phyloP scores from a whole-genome alignment of 179 eudicot species.

The Beta corolliflora region DNA sequence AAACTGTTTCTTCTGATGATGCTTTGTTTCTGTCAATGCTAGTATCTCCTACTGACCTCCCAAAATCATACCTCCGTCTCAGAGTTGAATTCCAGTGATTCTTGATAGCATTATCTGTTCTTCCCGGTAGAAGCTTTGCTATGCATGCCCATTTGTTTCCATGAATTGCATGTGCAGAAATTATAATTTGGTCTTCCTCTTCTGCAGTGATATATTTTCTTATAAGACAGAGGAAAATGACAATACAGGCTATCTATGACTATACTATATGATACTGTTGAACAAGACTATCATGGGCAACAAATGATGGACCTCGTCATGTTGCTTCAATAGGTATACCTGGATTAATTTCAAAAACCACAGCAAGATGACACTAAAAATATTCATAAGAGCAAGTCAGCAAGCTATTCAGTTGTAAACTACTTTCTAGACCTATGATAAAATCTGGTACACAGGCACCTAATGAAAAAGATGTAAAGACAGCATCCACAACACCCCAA shows the following conservation, averaged over 20 bases:
- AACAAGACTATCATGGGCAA: background rate
- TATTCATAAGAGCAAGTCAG: background rate
- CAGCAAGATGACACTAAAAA: background rate
- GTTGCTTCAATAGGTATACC: background rate
- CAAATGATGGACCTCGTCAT: background rate
- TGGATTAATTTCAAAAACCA: background rate
- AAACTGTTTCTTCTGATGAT: slow-evolving; percentile 64
- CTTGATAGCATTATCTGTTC: slow-evolving; percentile 90
- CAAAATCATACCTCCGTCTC: slow-evolving; percentile 50
- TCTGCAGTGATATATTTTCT: slow-evolving; percentile 44
- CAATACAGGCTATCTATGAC: background rate
- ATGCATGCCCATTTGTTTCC: slow-evolving; percentile 91
- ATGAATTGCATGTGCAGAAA: slow-evolving; percentile 68
- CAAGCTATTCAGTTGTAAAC: background rate
- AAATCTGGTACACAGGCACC: background rate
- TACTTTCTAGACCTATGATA: background rate
- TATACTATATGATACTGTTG: background rate
- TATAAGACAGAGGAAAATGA: slow-evolving; percentile 16
- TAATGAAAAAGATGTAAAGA: background rate
- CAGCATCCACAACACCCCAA: background rate
- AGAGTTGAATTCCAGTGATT: slow-evolving; percentile 95
- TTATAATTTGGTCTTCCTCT: slow-evolving; percentile 67
- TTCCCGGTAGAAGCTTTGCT: slow-evolving; percentile 77
- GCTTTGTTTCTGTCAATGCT: slow-evolving; percentile 47
- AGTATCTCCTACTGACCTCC: slow-evolving; percentile 36